Evolutionary conservation across 768 basidiomycete species (phyloP).

Genomic region (Mycena alexandri): DNA sequence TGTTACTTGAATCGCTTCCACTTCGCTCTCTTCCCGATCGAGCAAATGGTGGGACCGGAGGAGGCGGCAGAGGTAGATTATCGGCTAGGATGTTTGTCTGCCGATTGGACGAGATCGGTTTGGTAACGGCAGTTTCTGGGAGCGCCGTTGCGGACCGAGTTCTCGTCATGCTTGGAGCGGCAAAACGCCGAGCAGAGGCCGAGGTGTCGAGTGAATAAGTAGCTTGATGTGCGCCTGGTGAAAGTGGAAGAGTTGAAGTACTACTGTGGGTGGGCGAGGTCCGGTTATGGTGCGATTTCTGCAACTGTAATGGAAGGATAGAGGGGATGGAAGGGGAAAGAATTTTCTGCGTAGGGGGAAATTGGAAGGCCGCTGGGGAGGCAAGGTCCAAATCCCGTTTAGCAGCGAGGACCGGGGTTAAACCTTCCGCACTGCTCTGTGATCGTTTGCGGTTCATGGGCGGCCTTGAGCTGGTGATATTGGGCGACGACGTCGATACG

Average conservation of each 20-base stretch:
- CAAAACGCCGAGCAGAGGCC: conserved; percentile 45
- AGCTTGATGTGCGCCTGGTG: conserved; percentile 62
- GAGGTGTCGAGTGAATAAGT: conserved; percentile 68
- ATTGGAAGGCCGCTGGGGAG: conserved; percentile 58
- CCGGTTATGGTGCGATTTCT: conserved; percentile 38
- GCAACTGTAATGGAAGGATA: conserved; percentile 35
- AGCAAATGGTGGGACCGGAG: conserved; percentile 63
- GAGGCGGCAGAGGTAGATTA: conserved; percentile 47
- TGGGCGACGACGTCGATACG: conserved; percentile 39
- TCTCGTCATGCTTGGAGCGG: conserved; percentile 52
- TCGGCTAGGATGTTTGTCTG: conserved; percentile 27
- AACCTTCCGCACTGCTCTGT: conserved; percentile 54
- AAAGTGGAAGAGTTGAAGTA: conserved; percentile 43
- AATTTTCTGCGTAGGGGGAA: conserved; percentile 48
- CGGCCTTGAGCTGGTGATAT: conserved; percentile 43
- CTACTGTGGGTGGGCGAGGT: conserved; percentile 50
- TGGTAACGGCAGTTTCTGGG: conserved; percentile 43
- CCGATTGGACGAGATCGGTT: conserved; percentile 17
- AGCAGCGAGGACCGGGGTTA: conserved; percentile 19
- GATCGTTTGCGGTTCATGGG: conserved; percentile 56
- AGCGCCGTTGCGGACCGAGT: conserved; percentile 60
- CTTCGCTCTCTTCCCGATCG: conserved; percentile 57
- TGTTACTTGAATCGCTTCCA: conserved; percentile 58
- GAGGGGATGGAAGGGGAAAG: conserved; percentile 40
- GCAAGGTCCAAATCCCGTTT: conserved; percentile 47